Evolutionary conservation across 1,284 basidiomycete genomes (phyloP).

Genomic region (Veloboletus limbatus): DNA sequence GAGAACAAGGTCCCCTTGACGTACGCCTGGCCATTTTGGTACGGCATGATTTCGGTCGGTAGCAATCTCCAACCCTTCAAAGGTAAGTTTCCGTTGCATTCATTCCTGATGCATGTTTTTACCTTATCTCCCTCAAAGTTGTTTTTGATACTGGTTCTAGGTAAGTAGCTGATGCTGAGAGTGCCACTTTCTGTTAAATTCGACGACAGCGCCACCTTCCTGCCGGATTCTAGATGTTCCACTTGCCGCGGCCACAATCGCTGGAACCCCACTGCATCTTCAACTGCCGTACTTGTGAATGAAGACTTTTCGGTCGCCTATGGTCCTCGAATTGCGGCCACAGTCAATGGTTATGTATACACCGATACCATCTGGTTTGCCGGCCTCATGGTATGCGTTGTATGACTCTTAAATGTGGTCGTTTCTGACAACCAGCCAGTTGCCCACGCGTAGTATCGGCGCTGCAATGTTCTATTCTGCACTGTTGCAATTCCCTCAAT

Average conservation of each 20-base stretch:
- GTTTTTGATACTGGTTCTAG: slow-evolving; percentile 38
- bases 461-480: slow-evolving; percentile 29
- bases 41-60: slow-evolving; percentile 28
- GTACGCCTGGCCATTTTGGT: slow-evolving; percentile 22
- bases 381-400: slow-evolving; percentile 23
- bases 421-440: slow-evolving; percentile 10
- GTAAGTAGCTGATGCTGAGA: slow-evolving; percentile 4
- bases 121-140: slow-evolving; percentile 18
- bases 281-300: too few species aligned
- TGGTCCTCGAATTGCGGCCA: too few species aligned
- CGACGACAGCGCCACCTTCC: slow-evolving; percentile 16
- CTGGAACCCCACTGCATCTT: slow-evolving; percentile 36
- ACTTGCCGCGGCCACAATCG: slow-evolving; percentile 30
- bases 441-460: slow-evolving; percentile 27
- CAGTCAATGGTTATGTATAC: slow-evolving; percentile 48
- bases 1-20: slow-evolving; percentile 14
- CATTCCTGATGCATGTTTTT: neutral
- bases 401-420: too few species aligned
- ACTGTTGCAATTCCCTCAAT: too few species aligned
- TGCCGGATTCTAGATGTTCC: too few species aligned
- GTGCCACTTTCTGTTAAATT: neutral
- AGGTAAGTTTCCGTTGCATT: slow-evolving; percentile 6
- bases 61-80: slow-evolving; percentile 25
- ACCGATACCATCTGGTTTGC: slow-evolving; percentile 44
- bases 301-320: too few species aligned